These are phyloP conservation scores for Tympanopsis confertula DNA, from an alignment of 2,329 filamentous ascomycete genomes.

Conservation along the genomic window DNA sequence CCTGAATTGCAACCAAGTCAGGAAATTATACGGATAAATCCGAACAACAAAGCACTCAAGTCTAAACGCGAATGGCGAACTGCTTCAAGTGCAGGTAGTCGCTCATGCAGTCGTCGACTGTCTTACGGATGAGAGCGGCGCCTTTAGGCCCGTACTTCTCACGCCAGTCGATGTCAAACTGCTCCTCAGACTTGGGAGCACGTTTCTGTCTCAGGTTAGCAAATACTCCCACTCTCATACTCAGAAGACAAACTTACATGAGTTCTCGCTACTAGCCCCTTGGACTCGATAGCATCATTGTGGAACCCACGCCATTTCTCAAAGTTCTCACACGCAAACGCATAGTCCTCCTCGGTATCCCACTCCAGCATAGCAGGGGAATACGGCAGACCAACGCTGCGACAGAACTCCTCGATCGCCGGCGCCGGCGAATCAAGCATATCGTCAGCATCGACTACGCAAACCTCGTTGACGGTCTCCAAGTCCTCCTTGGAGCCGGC, in stretches of 20 bases:
- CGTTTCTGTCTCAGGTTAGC: not conserved
- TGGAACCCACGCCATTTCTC: constrained; percentile 61
- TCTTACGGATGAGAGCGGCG: constrained; percentile 43
- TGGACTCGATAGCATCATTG: constrained; percentile 52
- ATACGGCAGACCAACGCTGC: constrained; percentile 44
- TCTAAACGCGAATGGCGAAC: constrained; percentile 41
- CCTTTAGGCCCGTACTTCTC: constrained; percentile 48
- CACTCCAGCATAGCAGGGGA: constrained; percentile 43
- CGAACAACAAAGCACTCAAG: too few species aligned
- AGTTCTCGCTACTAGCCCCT: constrained; percentile 33
- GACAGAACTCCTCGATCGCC: constrained; percentile 46
- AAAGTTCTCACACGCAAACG: constrained; percentile 41
- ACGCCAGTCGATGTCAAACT: constrained; percentile 46
- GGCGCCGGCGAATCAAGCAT: constrained; percentile 46
- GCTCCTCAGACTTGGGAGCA: constrained; percentile 34
- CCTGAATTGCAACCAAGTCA: too few species aligned
- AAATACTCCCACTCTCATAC: not conserved
- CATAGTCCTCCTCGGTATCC: constrained; percentile 45
- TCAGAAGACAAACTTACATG: constrained; percentile 19
- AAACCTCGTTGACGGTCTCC: constrained; percentile 34
- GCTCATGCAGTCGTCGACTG: constrained; percentile 44
- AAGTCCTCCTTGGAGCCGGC: constrained; percentile 9
- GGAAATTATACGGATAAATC: too few species aligned
- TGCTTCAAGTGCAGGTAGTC: constrained; percentile 56
- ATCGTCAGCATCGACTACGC: constrained; percentile 55